Evolutionary conservation across 805 yeast species (phyloP).

Genomic region (Tetrapisispora fleetii): DNA sequence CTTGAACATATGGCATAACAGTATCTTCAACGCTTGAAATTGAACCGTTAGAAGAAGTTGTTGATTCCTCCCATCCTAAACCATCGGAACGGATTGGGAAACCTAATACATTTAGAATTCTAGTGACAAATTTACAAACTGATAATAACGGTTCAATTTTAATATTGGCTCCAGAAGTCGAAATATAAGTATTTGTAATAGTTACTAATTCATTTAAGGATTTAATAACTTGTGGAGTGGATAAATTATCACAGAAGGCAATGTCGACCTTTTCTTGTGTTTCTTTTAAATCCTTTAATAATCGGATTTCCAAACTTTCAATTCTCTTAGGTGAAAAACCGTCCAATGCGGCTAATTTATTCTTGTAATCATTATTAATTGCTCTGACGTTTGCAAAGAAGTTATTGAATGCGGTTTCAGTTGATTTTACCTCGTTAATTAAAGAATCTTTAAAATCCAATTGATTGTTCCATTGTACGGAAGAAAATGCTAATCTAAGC

Average conservation of each 20-base stretch:
- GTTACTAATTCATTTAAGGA: slow-evolving; percentile 58
- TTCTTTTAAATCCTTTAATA: slow-evolving; percentile 39
- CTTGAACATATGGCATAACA: slow-evolving; percentile 71
- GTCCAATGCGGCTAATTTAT: slow-evolving; percentile 12
- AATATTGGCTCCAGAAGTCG: slow-evolving; percentile 40
- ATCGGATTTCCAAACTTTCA: slow-evolving; percentile 42
- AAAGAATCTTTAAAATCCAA: slow-evolving; percentile 84
- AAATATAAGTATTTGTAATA: slow-evolving; percentile 61
- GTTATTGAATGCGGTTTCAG: slow-evolving; percentile 67
- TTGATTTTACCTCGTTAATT: slow-evolving; percentile 62
- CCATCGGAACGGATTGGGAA: slow-evolving; percentile 58
- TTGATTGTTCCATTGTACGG: slow-evolving; percentile 87
- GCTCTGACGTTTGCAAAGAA: slow-evolving; percentile 87
- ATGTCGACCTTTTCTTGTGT: slow-evolving; percentile 55
- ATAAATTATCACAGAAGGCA: slow-evolving; percentile 81
- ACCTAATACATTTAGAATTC: slow-evolving; percentile 64
- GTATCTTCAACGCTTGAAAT: slow-evolving; percentile 46
- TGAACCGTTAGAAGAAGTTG: slow-evolving; percentile 13
- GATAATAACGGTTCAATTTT: slow-evolving; percentile 58
- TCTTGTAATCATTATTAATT: slow-evolving; percentile 53
- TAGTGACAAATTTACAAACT: slow-evolving; percentile 59
- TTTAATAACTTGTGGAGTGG: slow-evolving; percentile 69
- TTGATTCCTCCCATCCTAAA: slow-evolving; percentile 68
- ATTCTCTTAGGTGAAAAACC: slow-evolving; percentile 57
- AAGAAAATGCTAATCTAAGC: slow-evolving; percentile 80